A percentile compares a stretch with the other conserved stretches of the same genome.
These are phyloP conservation scores for Ligustrum vulgare DNA, from an alignment of 257 asterid species.

Conservation along the genomic window DNA sequence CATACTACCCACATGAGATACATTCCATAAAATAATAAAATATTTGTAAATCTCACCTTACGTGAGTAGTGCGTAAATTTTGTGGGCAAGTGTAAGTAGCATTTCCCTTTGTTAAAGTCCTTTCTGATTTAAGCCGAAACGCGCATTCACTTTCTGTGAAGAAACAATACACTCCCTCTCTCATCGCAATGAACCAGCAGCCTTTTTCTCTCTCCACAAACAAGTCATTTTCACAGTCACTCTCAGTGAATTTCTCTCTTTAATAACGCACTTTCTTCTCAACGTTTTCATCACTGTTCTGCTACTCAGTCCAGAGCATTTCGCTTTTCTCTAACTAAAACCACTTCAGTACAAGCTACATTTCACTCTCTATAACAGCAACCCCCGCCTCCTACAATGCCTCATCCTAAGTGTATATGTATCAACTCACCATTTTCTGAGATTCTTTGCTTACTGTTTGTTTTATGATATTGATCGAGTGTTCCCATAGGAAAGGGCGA, in stretches of 20 bases:
- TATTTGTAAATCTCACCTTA: too few species aligned
- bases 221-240: conserved; percentile 4
- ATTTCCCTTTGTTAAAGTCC: neutral
- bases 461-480: neutral
- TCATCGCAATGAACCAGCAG: neutral
- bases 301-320: neutral
- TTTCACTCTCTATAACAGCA: neutral
- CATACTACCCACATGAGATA: too few species aligned
- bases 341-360: neutral
- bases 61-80: too few species aligned
- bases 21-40: too few species aligned
- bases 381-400: neutral
- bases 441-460: neutral
- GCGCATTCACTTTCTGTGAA: neutral
- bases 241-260: neutral
- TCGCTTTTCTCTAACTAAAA: neutral
- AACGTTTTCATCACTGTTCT: neutral
- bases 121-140: neutral
- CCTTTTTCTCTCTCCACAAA: neutral
- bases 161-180: neutral
- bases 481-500: neutral
- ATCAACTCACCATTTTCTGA: neutral
- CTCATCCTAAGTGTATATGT: neutral
- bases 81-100: too few species aligned
- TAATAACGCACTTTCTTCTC: neutral